Evolutionary conservation across 805 yeast genomes (phyloP).

Genomic region (Ogataea henricii): DNA sequence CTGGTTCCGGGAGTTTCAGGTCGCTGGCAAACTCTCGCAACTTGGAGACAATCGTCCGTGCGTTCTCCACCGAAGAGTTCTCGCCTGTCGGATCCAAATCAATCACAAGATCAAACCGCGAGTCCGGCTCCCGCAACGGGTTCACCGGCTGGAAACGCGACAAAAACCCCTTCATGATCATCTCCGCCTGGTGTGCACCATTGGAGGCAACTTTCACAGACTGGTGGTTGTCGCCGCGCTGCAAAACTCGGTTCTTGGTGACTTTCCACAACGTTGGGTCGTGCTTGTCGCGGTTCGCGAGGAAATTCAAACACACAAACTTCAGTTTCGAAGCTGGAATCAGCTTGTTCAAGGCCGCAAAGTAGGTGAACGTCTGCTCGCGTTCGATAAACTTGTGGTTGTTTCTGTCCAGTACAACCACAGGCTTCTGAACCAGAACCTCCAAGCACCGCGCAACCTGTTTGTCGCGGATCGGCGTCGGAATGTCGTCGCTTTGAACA

Average conservation of each 20-base stretch:
- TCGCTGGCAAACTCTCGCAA: slow-evolving; percentile 46
- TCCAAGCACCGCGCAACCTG: slow-evolving; percentile 51
- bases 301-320: slow-evolving; percentile 70
- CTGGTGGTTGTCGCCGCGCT: slow-evolving; percentile 88
- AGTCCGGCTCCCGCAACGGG: slow-evolving; percentile 54
- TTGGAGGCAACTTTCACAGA: slow-evolving; percentile 59
- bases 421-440: slow-evolving; percentile 41
- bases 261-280: slow-evolving; percentile 45
- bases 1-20: slow-evolving; percentile 41
- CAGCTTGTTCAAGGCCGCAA: slow-evolving; percentile 43
- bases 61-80: slow-evolving; percentile 53
- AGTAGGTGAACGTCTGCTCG: slow-evolving; percentile 57
- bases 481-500: slow-evolving; percentile 79
- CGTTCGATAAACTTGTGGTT: slow-evolving; percentile 77
- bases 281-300: slow-evolving; percentile 33
- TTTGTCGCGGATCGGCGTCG: slow-evolving; percentile 47
- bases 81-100: slow-evolving; percentile 47
- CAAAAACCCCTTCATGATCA: slow-evolving; percentile 75
- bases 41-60: slow-evolving; percentile 41
- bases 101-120: slow-evolving; percentile 64
- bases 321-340: slow-evolving; percentile 50
- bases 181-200: slow-evolving; percentile 51
- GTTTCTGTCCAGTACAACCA: slow-evolving; percentile 79
- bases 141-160: slow-evolving; percentile 66
- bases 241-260: slow-evolving; percentile 59